Evolutionary conservation across 352 stramenopile genomes (phyloP).

Genomic region (Globisporangium lucens): DNA sequence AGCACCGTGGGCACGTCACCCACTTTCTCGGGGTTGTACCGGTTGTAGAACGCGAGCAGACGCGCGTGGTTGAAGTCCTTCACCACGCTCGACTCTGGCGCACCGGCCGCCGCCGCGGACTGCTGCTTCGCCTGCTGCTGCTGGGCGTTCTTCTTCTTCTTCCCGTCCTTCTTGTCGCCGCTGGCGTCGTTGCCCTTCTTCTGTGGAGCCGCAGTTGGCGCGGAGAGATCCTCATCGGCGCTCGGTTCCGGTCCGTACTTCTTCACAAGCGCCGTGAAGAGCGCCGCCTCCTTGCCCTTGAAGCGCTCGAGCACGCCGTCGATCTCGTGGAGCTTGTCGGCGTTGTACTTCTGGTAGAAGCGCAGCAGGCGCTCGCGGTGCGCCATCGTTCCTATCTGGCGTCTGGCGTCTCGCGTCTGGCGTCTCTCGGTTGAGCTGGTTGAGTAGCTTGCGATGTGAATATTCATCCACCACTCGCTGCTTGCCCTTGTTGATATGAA

Average conservation of each 20-base stretch:
- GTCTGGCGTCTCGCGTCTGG: no score
- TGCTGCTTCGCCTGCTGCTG: neutral
- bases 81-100: slow-evolving; percentile 26
- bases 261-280: slow-evolving; percentile 76
- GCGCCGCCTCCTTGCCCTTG: slow-evolving; percentile 65
- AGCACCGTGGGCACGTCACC: slow-evolving; percentile 61
- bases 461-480: neutral
- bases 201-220: slow-evolving; percentile 3
- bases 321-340: slow-evolving; percentile 80
- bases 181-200: slow-evolving; percentile 5
- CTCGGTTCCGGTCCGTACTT: slow-evolving; percentile 81
- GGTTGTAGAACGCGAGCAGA: slow-evolving; percentile 74
- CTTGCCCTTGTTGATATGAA: neutral
- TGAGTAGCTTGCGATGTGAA: neutral
- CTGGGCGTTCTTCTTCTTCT: slow-evolving; percentile 15
- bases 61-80: slow-evolving; percentile 62
- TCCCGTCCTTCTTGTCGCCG: slow-evolving; percentile 9
- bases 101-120: neutral
- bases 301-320: slow-evolving; percentile 80
- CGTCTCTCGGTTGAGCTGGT: neutral
- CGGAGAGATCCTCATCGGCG: slow-evolving; percentile 39
- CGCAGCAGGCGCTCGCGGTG: slow-evolving; percentile 66
- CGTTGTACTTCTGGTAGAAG: slow-evolving; percentile 87
- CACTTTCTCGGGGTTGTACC: slow-evolving; percentile 82
- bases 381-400: slow-evolving; percentile 30